Base-by-base conservation (phyloP, 2,329 filamentous ascomycete genomes). In the Tolypocladium cylindrosporum region DNA sequence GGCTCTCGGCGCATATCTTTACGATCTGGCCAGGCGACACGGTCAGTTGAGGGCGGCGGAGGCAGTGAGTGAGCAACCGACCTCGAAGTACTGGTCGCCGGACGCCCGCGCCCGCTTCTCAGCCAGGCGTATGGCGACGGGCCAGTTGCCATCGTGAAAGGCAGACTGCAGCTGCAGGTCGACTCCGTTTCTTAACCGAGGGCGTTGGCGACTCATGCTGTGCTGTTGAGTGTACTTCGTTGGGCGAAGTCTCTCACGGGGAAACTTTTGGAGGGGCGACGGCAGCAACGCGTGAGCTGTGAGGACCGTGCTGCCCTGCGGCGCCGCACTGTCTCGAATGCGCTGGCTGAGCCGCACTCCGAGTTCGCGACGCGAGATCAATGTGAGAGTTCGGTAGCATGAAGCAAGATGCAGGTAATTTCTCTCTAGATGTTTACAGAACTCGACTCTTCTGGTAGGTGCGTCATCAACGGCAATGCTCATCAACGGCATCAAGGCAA, bases 71-170 rank as follows among this genome's bases (percentile, higher is more conserved):
- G 11, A 37, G 24, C 10, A 14, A 21, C 36, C 4, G 64, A 83
- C 80, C 71, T 82, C 76, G 63, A 79, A 84, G 64, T 84, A 85
- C 9, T 77, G 72, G 48, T 84, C 81, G 55, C 81, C 80, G 48
- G 73, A 74, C 1, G 72, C 68, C 62, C 76, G 77, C 58, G 73
- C 71, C 36, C 79, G 73, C 68, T 81, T 79, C 61, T 80, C 77
- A 16, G 82, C 81, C 16, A 83, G 72, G 36, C 77, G 79, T 34
- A 77, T 71, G 56, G 77, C 80, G 19, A 71, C 70, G 21, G 72
- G 63, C 82, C 81, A 85, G 67, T 80, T 81, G 55, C 77, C 73
- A 57, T 82, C 79, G 45, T 74, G 72, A 58, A 82, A 85, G 56
- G 80, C 80, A 16, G 76, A 74, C 70, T 83, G 78, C 11, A 85